Conservation (phyloP, 352 stramenopile genomes). For the Pelagophyceae sp. region DNA sequence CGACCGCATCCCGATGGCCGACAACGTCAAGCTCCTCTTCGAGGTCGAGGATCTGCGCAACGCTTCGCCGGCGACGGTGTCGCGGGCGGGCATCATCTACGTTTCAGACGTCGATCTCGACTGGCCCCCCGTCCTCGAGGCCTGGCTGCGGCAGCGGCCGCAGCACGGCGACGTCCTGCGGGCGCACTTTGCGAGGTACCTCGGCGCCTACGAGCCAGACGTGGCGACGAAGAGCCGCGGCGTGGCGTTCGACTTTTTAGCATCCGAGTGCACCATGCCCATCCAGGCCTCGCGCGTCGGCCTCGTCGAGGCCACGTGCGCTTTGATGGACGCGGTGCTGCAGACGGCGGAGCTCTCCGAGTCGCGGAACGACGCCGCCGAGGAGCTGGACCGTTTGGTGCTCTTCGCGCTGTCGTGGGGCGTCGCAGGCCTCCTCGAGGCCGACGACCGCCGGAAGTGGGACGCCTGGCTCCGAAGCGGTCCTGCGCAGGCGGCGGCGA, state of each 20-base stretch:
- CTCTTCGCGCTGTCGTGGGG: slow-evolving; percentile 68
- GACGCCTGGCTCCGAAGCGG: slow-evolving; percentile 59
- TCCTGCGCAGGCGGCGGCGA: slow-evolving; percentile 28
- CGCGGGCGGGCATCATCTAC: slow-evolving; percentile 43
- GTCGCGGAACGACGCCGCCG: slow-evolving; percentile 33
- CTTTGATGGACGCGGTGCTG: slow-evolving; percentile 30
- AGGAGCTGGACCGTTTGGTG: slow-evolving; percentile 70
- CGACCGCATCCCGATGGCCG: slow-evolving; percentile 65
- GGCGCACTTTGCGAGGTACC: slow-evolving; percentile 20
- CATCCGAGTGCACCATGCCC: slow-evolving; percentile 42
- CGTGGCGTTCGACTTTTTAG: slow-evolving; percentile 62
- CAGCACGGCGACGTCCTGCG: neutral
- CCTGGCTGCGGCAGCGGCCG: slow-evolving; percentile 29
- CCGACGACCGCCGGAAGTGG: slow-evolving; percentile 60
- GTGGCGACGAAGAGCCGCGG: slow-evolving; percentile 25
- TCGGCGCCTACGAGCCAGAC: neutral
- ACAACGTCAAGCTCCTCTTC: slow-evolving; percentile 47
- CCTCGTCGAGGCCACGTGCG: slow-evolving; percentile 46
- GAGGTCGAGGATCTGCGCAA: slow-evolving; percentile 38
- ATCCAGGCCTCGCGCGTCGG: slow-evolving; percentile 62
- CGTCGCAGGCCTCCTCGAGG: slow-evolving; percentile 65
- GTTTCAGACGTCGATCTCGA: slow-evolving; percentile 41
- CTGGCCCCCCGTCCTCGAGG: slow-evolving; percentile 41
- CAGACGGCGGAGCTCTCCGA: slow-evolving; percentile 28
- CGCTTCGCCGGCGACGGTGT: slow-evolving; percentile 40